These are phyloP conservation scores for Xylariaceae sp. DNA, from an alignment of 2,329 filamentous ascomycete genomes.

Conservation along the genomic window DNA sequence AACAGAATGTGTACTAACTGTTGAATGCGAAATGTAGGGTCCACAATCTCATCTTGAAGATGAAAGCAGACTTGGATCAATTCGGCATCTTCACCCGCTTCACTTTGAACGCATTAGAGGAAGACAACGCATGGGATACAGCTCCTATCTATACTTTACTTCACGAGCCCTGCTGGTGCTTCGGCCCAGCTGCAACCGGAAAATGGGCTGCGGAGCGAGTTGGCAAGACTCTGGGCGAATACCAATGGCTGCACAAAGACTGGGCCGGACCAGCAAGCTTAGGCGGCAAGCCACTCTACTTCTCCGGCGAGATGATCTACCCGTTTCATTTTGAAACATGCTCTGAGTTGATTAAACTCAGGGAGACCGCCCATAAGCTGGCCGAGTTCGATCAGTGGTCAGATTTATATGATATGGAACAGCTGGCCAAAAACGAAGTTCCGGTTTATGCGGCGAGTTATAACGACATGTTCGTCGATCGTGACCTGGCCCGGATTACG, in stretches of 20 bases:
- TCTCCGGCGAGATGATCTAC: constrained; percentile 93
- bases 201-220: constrained; percentile 76
- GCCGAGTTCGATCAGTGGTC: constrained; percentile 73
- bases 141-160: constrained; percentile 83
- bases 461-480: constrained; percentile 94
- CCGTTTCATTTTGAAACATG: constrained; percentile 83
- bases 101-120: constrained; percentile 70
- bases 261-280: constrained; percentile 44
- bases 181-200: constrained; percentile 62
- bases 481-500: constrained; percentile 71
- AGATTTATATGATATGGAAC: constrained; percentile 72
- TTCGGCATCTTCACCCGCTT: constrained; percentile 76
- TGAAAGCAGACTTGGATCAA: constrained; percentile 72
- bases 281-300: constrained; percentile 63
- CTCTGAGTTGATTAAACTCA: constrained; percentile 71
- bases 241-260: constrained; percentile 52
- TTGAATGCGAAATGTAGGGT: constrained; percentile 41
- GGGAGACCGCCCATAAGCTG: constrained; percentile 69
- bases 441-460: constrained; percentile 86
- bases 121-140: constrained; percentile 69
- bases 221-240: constrained; percentile 51
- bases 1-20: background rate
- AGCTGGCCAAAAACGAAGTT: constrained; percentile 75
- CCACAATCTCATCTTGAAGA: constrained; percentile 73
- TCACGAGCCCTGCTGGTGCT: constrained; percentile 87